phyloP scores from a whole-genome alignment of 352 stramenopile genomes.

The Thraustotheca clavata region DNA sequence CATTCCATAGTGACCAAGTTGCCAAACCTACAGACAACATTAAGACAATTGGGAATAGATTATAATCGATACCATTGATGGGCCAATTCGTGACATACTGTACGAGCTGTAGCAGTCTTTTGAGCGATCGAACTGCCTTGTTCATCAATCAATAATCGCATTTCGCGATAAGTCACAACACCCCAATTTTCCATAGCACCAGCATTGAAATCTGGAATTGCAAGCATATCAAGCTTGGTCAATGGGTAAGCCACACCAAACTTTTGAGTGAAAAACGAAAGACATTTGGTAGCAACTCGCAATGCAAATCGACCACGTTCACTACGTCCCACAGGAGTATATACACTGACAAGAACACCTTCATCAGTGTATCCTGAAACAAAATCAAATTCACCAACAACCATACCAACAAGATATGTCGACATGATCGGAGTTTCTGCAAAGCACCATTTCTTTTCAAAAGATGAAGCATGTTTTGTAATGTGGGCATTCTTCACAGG shows the following conservation, averaged over 20 bases:
- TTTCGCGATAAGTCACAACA: conserved; percentile 96
- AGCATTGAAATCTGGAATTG: conserved; percentile 94
- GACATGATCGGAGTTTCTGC: conserved; percentile 94
- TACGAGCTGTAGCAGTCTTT: conserved; percentile 81
- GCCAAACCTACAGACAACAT: conserved; percentile 64
- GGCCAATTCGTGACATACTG: conserved; percentile 97
- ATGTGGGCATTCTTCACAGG: conserved; percentile 53
- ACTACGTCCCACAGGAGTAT: conserved; percentile 91
- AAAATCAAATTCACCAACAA: conserved; percentile 95
- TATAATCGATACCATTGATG: conserved; percentile 85
- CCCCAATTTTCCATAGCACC: conserved; percentile 96
- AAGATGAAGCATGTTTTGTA: conserved; percentile 27
- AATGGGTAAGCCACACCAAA: conserved; percentile 91
- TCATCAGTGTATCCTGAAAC: conserved; percentile 85
- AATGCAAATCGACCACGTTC: conserved; percentile 90
- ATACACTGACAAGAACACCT: conserved; percentile 91
- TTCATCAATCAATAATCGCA: conserved; percentile 81
- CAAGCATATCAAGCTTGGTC: conserved; percentile 97
- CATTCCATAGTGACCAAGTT: conserved; percentile 99
- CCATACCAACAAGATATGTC: conserved; percentile 92
- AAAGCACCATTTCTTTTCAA: conserved; percentile 77
- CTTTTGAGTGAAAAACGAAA: conserved; percentile 64
- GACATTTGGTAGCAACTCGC: conserved; percentile 42
- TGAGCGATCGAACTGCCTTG: conserved; percentile 55
- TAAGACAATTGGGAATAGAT: not conserved